phyloP scores from a whole-genome alignment of 176 grass and related monocot genomes.

The Neostapfia colusana region DNA sequence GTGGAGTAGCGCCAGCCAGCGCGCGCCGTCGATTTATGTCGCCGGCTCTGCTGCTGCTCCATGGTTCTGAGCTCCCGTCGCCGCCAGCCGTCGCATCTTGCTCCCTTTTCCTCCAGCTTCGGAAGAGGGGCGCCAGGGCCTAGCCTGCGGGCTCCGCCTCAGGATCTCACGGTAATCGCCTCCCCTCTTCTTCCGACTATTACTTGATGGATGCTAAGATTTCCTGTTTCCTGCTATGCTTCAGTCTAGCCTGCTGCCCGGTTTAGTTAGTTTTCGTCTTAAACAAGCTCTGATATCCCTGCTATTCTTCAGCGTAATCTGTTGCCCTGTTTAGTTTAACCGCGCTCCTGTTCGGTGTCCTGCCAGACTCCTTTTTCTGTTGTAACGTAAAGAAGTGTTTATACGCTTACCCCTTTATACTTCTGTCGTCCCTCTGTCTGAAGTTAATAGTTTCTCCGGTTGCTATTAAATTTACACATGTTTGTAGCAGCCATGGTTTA shows the following conservation, averaged over 20 bases:
- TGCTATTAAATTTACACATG: not conserved
- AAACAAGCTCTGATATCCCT: not conserved
- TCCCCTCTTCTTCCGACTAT: not conserved
- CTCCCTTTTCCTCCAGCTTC: constrained; percentile 37
- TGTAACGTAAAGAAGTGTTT: too few relatives aligned
- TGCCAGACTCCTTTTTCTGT: not conserved
- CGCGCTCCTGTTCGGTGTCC: not conserved
- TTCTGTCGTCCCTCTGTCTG: not conserved
- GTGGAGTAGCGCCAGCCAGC: too few relatives aligned
- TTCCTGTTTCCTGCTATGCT: not conserved
- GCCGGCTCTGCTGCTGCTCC: constrained; percentile 39
- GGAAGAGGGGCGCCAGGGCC: constrained; percentile 40
- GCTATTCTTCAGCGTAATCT: not conserved
- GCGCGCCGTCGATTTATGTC: constrained; percentile 65
- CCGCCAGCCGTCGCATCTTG: constrained; percentile 9
- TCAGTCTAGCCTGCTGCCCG: not conserved
- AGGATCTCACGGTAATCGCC: constrained; percentile 44
- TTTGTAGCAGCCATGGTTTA: not conserved
- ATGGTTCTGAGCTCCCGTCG: constrained; percentile 58
- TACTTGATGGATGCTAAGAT: not conserved
- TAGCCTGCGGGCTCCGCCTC: constrained; percentile 25
- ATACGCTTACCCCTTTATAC: not conserved
- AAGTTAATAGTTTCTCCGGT: constrained; percentile 8
- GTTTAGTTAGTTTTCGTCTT: not conserved
- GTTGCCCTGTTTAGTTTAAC: not conserved